These are phyloP conservation scores for Candida morakotiae DNA, from an alignment of 805 yeast species.

Conservation along the genomic window DNA sequence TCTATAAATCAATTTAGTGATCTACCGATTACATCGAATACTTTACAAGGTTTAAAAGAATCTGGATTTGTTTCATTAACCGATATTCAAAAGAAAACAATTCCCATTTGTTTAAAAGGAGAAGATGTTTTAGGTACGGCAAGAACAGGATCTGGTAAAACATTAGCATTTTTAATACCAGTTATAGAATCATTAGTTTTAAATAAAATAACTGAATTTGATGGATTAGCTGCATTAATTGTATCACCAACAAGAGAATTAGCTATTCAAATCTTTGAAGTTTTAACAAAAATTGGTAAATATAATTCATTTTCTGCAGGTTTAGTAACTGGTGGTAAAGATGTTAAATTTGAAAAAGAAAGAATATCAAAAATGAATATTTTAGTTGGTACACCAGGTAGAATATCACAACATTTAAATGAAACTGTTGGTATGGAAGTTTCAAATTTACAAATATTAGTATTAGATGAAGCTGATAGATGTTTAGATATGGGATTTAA, in stretches of 20 bases:
- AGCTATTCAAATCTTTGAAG: slow-evolving; percentile 89
- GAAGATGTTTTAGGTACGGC: slow-evolving; percentile 85
- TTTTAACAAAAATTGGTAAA: slow-evolving; percentile 74
- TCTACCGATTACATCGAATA: slow-evolving; percentile 65
- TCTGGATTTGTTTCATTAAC: slow-evolving; percentile 80
- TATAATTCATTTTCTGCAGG: slow-evolving; percentile 80
- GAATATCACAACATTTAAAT: slow-evolving; percentile 85
- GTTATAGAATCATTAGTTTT: slow-evolving; percentile 65
- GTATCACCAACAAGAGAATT: slow-evolving; percentile 91
- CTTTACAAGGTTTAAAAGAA: slow-evolving; percentile 69
- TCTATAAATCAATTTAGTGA: slow-evolving; percentile 55
- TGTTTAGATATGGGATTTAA: slow-evolving; percentile 93
- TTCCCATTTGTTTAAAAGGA: slow-evolving; percentile 73
- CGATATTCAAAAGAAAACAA: slow-evolving; percentile 78
- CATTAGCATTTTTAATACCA: slow-evolving; percentile 82
- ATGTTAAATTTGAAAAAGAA: slow-evolving; percentile 74
- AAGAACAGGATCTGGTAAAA: slow-evolving; percentile 87
- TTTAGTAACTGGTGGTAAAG: slow-evolving; percentile 90
- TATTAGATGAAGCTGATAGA: slow-evolving; percentile 89
- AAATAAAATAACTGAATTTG: slow-evolving; percentile 73
- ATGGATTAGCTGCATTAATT: slow-evolving; percentile 85
- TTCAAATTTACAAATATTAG: slow-evolving; percentile 70
- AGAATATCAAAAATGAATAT: slow-evolving; percentile 77
- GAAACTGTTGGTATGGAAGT: slow-evolving; percentile 79
- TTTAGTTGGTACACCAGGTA: slow-evolving; percentile 87